Evolutionary conservation across 2,329 filamentous ascomycete species (phyloP).

Genomic region (Chaetomium globosum): DNA sequence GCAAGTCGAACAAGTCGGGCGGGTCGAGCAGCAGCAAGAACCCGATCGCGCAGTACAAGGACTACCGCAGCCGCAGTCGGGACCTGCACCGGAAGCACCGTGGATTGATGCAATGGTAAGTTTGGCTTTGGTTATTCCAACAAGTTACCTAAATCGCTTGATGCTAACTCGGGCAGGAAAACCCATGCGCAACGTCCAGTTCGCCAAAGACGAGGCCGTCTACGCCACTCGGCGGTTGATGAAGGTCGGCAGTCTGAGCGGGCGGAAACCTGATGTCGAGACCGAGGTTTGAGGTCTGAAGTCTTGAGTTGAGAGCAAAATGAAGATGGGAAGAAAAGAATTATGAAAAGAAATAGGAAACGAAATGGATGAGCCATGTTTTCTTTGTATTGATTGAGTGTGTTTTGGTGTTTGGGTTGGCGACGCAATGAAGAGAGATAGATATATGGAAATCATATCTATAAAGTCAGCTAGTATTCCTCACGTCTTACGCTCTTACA

Average conservation of each 20-base stretch:
- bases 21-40: slow-evolving; percentile 49
- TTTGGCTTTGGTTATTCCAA: not conserved
- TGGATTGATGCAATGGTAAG: slow-evolving; percentile 86
- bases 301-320: not conserved
- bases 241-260: slow-evolving; percentile 74
- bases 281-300: slow-evolving; percentile 61
- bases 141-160: no score
- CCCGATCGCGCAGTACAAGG: slow-evolving; percentile 60
- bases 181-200: slow-evolving; percentile 80
- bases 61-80: slow-evolving; percentile 68
- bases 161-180: slow-evolving; percentile 51
- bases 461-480: not conserved
- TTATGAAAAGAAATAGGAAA: no score
- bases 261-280: slow-evolving; percentile 85
- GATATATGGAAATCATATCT: not conserved
- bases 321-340: not conserved
- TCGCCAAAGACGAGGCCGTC: slow-evolving; percentile 84
- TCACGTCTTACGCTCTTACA: not conserved
- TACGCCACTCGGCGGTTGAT: slow-evolving; percentile 75
- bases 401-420: not conserved
- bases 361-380: not conserved
- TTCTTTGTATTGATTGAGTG: slow-evolving; percentile 3
- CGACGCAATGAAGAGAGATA: not conserved
- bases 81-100: slow-evolving; percentile 83
- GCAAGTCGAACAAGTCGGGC: slow-evolving; percentile 25